Conservation (phyloP, 2,329 filamentous ascomycete species). For the Talaromyces sp. region DNA sequence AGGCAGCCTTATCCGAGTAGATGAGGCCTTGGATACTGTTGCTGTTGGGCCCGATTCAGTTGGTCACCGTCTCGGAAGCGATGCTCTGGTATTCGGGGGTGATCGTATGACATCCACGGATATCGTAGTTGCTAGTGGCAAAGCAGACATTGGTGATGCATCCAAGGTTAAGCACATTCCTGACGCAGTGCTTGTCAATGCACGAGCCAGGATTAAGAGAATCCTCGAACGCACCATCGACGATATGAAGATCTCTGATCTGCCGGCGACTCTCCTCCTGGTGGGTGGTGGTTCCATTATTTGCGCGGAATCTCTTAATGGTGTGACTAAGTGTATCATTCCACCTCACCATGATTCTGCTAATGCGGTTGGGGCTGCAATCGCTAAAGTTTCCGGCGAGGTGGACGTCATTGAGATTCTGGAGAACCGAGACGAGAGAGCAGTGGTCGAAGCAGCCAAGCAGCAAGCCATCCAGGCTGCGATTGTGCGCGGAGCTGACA, state of each 20-base stretch:
- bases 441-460: conserved; percentile 21
- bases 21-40: conserved; percentile 31
- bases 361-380: conserved; percentile 58
- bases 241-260: conserved; percentile 53
- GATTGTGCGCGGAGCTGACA: conserved; percentile 20
- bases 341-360: conserved; percentile 53
- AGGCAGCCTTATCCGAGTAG: conserved; percentile 42
- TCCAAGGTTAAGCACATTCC: conserved; percentile 20
- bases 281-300: conserved; percentile 56
- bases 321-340: conserved; percentile 48
- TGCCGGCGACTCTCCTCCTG: conserved; percentile 49
- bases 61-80: conserved; percentile 51
- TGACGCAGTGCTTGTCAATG: conserved; percentile 18
- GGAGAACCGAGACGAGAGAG: conserved; percentile 25
- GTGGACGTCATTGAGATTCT: conserved; percentile 50
- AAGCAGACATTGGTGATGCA: conserved; percentile 22
- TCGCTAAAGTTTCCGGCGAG: conserved; percentile 51
- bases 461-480: conserved; percentile 21
- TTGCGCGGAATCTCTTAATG: conserved; percentile 45
- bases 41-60: conserved; percentile 60
- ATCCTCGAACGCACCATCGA: conserved; percentile 52
- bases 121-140: conserved; percentile 38
- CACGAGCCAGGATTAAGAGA: conserved; percentile 37
- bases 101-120: conserved; percentile 57
- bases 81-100: conserved; percentile 55